Evolutionary conservation across 257 asterid genomes (phyloP).

Genomic region (Cynanchum wilfordii): DNA sequence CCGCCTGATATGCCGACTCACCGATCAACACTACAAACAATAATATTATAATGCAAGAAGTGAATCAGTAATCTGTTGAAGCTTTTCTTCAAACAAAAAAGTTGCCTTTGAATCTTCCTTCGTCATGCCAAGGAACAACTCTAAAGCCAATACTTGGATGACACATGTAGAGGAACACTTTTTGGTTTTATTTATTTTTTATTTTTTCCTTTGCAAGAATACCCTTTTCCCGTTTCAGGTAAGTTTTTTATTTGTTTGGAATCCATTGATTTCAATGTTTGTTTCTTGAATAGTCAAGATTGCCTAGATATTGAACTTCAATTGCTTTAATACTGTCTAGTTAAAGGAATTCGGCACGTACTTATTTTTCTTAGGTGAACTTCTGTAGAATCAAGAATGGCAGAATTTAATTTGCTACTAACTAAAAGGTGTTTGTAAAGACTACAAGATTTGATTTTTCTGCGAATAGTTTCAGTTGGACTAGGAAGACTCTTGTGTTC

Average conservation of each 20-base stretch:
- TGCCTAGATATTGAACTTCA: neutral
- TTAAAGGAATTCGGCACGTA: neutral
- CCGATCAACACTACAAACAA: neutral
- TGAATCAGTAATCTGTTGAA: neutral
- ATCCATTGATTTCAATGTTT: neutral
- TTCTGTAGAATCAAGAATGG: neutral
- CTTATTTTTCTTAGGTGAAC: neutral
- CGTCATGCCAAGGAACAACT: neutral
- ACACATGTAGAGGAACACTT: neutral
- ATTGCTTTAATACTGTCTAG: neutral
- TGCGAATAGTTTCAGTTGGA: neutral
- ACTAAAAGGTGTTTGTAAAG: neutral
- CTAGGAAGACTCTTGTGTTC: neutral
- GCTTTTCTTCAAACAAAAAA: too few relatives aligned
- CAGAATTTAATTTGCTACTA: neutral
- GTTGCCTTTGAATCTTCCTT: neutral
- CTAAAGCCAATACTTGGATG: neutral
- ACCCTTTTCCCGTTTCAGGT: conserved; percentile 4
- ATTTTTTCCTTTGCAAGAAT: neutral
- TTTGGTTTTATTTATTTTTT: neutral
- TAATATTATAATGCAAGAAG: neutral
- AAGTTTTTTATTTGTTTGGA: neutral
- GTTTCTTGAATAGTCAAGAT: neutral
- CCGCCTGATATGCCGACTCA: neutral
- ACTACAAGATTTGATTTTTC: neutral